Base-by-base conservation (phyloP, 768 basidiomycete genomes). In the Tephrocybe sp. region DNA sequence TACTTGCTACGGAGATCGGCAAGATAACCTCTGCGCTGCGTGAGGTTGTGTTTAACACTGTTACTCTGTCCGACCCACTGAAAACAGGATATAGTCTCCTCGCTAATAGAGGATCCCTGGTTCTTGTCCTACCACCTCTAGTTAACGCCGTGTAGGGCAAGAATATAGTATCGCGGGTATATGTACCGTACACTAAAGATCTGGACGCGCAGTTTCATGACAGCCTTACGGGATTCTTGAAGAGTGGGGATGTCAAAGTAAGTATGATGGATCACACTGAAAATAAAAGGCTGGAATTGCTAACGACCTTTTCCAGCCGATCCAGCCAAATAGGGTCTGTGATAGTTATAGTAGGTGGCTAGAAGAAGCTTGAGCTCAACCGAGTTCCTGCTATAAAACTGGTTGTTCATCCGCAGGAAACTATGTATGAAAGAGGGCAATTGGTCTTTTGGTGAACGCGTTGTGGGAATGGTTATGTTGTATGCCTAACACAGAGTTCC, bases 371-470 rank as follows among this genome's bases (percentile, higher is more conserved):
- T 57, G 62, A 60, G 58, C 51, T 53, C 2, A 64, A 70, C 8
- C 47, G 70, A 46, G 64, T 77, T 27, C 76, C 74, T 16, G 77
- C 69, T 4, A 59, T 52, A 12, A 80, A 80, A 56, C 56, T 79
- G 18, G 65, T 80, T 8, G 71, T 52, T 1, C 69, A 61, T 46
- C 76, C 75, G 15, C 68, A 69, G 49, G 71, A 76, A 30, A 70
- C 68, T 24, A 39, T 31, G 1, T 66, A 51, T n/a, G n/a, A n/a
- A n/a, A n/a, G n/a, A n/a, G 65, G 18, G 55, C 73, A 0, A 57
- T 64, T 8, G 72, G 67, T 1, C 66, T 82, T 2, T 78, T 80
- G 57, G 80, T 79, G 15, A 49, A 72, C 35, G 82, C 83, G 52
- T 77, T 77, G 63, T 78, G 77, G 60, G 67, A 79, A 25, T 75